phyloP scores from a whole-genome alignment of 163 green algal species.

The Chlorella variabilis region DNA sequence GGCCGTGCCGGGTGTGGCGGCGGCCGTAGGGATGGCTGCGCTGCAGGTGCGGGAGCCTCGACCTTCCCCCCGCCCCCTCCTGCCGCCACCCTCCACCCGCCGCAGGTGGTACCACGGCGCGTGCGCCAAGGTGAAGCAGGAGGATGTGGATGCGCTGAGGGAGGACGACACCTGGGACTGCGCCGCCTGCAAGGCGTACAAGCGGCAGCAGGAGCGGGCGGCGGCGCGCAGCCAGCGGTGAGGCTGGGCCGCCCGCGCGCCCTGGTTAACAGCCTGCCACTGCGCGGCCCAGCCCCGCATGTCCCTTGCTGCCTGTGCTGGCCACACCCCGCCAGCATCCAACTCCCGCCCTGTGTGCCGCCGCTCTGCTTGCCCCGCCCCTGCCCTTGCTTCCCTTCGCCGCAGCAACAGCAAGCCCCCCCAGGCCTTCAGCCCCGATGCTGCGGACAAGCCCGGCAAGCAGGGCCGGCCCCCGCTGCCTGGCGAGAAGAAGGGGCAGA shows the following conservation, averaged over 20 bases:
- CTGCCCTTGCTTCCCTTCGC: not conserved
- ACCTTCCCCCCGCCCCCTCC: no score
- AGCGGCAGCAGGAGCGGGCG: conserved; percentile 32
- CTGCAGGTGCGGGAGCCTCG: no score
- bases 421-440: conserved; percentile 10
- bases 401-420: conserved; percentile 6
- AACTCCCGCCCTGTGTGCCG: not conserved
- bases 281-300: no score
- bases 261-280: no score
- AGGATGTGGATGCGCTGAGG: conserved; percentile 47
- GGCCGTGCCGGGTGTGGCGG: no score
- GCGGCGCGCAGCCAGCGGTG: conserved; percentile 27
- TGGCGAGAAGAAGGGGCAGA: not conserved
- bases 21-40: no score
- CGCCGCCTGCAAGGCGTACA: conserved; percentile 39
- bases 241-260: no score
- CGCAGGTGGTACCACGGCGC: conserved; percentile 58
- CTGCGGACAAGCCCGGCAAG: not conserved
- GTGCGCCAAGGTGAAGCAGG: conserved; percentile 47
- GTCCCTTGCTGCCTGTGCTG: no score
- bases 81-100: no score
- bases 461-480: conserved; percentile 18
- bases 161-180: conserved; percentile 57
- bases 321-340: no score
- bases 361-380: not conserved